A percentile compares a stretch with the other conserved stretches of the same genome.
Conservation (phyloP, 2,329 filamentous ascomycete genomes). For the Cladobotryum mycophilum region DNA sequence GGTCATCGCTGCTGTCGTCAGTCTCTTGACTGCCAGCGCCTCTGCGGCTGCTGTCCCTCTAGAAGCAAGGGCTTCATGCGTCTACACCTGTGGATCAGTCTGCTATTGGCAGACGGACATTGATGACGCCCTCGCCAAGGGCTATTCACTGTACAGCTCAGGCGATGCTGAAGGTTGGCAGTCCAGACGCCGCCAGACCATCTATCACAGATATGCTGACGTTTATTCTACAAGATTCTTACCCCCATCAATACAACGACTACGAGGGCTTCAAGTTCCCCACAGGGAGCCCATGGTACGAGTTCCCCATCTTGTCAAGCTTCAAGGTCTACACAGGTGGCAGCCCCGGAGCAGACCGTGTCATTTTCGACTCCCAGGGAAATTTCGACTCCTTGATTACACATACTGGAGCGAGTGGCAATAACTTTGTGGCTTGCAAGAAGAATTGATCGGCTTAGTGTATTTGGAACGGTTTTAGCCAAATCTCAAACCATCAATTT, state of each 20-base stretch:
- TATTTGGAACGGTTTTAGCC: no score
- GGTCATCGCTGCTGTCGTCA: constrained; percentile 6
- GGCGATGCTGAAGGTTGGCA: background rate
- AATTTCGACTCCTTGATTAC: constrained; percentile 59
- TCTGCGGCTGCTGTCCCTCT: constrained; percentile 3
- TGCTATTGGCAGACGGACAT: constrained; percentile 12
- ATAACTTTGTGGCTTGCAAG: constrained; percentile 60
- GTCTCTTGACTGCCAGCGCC: constrained; percentile 6
- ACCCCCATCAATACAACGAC: constrained; percentile 36
- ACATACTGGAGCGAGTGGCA: constrained; percentile 62
- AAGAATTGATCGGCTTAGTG: background rate
- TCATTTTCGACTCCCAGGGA: constrained; percentile 51
- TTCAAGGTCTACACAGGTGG: constrained; percentile 30
- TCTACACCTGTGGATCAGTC: constrained; percentile 7
- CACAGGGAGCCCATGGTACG: constrained; percentile 30
- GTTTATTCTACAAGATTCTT: constrained; percentile 13
- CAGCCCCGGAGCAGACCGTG: constrained; percentile 58
- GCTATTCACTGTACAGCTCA: constrained; percentile 1
- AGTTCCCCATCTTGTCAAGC: constrained; percentile 30
- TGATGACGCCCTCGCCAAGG: constrained; percentile 2
- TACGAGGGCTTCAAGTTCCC: constrained; percentile 31
- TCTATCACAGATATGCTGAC: background rate
- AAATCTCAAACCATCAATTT: no score
- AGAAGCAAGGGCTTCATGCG: constrained; percentile 5
- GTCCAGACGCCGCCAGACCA: background rate